Conservation (phyloP, 106 monocot species). For the Acorus calamus region DNA sequence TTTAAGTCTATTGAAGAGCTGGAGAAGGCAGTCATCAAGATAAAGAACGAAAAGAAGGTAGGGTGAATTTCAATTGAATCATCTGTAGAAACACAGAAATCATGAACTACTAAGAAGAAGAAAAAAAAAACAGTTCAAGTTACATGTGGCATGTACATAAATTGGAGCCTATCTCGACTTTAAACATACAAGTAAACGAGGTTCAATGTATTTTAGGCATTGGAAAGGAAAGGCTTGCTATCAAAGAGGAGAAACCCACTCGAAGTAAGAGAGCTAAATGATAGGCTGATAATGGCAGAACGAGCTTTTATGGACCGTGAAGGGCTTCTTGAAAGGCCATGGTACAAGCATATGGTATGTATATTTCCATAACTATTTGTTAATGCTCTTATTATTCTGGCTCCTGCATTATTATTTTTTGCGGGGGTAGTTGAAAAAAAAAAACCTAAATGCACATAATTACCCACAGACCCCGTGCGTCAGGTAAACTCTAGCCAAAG, state of each 20-base stretch:
- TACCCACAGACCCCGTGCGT: too few species aligned
- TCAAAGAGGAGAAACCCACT: conserved; percentile 25
- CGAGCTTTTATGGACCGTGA: conserved; percentile 60
- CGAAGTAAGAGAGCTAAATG: conserved; percentile 52
- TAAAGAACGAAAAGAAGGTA: conserved; percentile 49
- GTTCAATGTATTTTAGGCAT: conserved; percentile 20
- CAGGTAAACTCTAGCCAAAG: too few species aligned
- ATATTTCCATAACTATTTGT: not conserved
- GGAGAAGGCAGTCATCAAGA: conserved; percentile 29
- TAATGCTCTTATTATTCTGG: not conserved
- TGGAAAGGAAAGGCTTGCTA: conserved; percentile 20
- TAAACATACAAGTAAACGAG: too few species aligned
- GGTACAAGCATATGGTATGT: conserved; percentile 79
- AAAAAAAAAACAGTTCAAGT: too few species aligned
- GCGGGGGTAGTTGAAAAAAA: not conserved
- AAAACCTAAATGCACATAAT: too few species aligned
- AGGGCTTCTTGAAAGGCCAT: conserved; percentile 40
- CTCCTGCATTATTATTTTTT: not conserved
- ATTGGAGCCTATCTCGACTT: too few species aligned
- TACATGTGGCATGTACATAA: too few species aligned
- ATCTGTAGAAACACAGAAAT: too few species aligned
- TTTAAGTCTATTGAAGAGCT: conserved; percentile 48
- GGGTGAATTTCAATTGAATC: too few species aligned
- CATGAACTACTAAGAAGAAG: too few species aligned
- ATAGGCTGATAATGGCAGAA: conserved; percentile 68